These are phyloP conservation scores for Verbascum thapsus DNA, from an alignment of 257 asterid genomes.

Conservation along the genomic window DNA sequence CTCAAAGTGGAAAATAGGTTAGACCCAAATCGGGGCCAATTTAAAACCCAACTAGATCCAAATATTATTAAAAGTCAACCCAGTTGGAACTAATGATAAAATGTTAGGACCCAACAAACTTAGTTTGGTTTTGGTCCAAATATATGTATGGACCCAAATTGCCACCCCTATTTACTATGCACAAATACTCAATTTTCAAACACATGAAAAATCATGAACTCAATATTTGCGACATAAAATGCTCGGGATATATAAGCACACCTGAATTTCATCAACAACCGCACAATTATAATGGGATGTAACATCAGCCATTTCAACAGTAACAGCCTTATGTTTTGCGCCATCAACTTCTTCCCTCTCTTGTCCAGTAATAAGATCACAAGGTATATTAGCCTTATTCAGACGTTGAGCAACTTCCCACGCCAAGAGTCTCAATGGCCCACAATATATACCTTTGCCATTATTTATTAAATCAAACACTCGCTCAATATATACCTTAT, in stretches of 20 bases:
- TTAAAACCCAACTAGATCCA: no score
- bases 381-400: slow-evolving; percentile 88
- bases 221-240: slow-evolving; percentile 1
- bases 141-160: no score
- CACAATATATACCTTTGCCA: slow-evolving; percentile 82
- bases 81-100: no score
- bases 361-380: slow-evolving; percentile 95
- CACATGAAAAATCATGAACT: slow-evolving; percentile 11
- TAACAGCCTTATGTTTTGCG: slow-evolving; percentile 82
- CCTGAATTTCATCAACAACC: slow-evolving; percentile 97
- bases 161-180: background rate
- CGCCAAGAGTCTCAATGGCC: slow-evolving; percentile 95
- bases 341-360: slow-evolving; percentile 89
- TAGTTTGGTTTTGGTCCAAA: no score
- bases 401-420: slow-evolving; percentile 95
- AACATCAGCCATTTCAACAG: slow-evolving; percentile 96
- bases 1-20: no score
- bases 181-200: background rate
- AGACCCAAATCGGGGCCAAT: no score
- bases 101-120: no score
- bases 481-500: slow-evolving; percentile 1
- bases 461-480: slow-evolving; percentile 13
- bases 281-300: slow-evolving; percentile 74
- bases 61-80: no score
- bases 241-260: slow-evolving; percentile 30